phyloP scores from a whole-genome alignment of 176 grass and related monocot species.

The Oryza longistaminata region DNA sequence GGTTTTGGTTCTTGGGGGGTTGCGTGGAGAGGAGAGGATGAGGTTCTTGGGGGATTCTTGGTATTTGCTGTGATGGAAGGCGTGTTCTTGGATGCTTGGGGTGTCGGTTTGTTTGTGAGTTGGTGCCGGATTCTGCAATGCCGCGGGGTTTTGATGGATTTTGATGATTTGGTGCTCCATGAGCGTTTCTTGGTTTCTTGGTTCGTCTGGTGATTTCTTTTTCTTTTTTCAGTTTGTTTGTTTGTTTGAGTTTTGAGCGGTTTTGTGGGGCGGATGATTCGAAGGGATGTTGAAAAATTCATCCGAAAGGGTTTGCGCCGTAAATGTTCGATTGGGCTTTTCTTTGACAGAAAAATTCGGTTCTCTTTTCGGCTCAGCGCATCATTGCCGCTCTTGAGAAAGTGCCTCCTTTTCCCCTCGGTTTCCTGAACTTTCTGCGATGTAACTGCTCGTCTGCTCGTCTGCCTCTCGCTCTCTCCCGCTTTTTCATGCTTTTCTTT shows the following conservation, averaged over 20 bases:
- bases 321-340: slow-evolving; percentile 20
- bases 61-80: not conserved
- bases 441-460: slow-evolving; percentile 35
- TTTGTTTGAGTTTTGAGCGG: not conserved
- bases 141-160: not conserved
- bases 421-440: slow-evolving; percentile 9
- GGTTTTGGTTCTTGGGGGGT: not conserved
- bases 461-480: slow-evolving; percentile 12
- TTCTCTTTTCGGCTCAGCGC: slow-evolving; percentile 1
- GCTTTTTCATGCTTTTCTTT: slow-evolving; percentile 13
- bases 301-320: not conserved
- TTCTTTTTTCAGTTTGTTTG: not conserved
- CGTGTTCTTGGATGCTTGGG: not conserved
- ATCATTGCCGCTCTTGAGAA: not conserved
- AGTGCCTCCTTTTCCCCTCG: not conserved
- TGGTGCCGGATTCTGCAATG: slow-evolving; percentile 34
- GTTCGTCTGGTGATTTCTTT: not conserved
- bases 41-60: not conserved
- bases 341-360: not conserved
- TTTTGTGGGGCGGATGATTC: not conserved
- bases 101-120: not conserved
- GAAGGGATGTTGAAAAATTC: not conserved
- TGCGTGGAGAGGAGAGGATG: not conserved
- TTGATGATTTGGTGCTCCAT: not conserved
- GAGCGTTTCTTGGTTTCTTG: not conserved